phyloP scores from a whole-genome alignment of 2,329 filamentous ascomycete species.

The Colletotrichum costaricense region DNA sequence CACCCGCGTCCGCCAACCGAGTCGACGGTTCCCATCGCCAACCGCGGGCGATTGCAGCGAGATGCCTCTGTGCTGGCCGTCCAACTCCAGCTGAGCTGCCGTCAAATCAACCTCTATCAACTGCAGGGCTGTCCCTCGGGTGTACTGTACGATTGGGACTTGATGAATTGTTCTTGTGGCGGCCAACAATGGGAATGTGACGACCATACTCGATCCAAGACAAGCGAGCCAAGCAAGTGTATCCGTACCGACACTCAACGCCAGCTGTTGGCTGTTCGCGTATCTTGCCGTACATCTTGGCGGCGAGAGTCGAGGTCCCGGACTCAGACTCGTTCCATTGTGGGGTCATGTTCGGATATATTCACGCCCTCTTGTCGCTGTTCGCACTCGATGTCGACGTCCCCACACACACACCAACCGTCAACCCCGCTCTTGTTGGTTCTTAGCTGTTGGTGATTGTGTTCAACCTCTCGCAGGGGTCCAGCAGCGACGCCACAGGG shows the following conservation, averaged over 20 bases:
- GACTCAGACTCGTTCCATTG: neutral
- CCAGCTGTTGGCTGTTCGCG: neutral
- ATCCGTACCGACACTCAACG: too few species aligned
- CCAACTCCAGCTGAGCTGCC: neutral
- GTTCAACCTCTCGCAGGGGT: neutral
- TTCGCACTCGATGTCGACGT: neutral
- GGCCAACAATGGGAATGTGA: neutral
- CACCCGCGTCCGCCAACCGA: conserved; percentile 14
- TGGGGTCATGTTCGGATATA: neutral
- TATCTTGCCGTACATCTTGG: neutral
- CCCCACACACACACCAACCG: conserved; percentile 8
- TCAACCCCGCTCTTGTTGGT: conserved; percentile 25
- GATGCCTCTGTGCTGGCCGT: neutral
- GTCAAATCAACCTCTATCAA: conserved; percentile 17
- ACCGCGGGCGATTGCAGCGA: conserved; percentile 18
- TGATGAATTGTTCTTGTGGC: neutral
- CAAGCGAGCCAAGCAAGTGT: neutral
- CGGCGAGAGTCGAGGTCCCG: neutral
- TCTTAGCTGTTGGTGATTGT: conserved; percentile 11
- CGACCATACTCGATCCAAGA: neutral
- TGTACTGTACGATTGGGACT: neutral
- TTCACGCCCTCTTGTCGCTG: neutral
- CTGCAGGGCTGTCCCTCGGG: conserved; percentile 10
- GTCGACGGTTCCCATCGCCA: conserved; percentile 11
- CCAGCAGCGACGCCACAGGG: neutral